These are phyloP conservation scores for Aspergillus sergii DNA, from an alignment of 2,329 filamentous ascomycete species.

Conservation along the genomic window DNA sequence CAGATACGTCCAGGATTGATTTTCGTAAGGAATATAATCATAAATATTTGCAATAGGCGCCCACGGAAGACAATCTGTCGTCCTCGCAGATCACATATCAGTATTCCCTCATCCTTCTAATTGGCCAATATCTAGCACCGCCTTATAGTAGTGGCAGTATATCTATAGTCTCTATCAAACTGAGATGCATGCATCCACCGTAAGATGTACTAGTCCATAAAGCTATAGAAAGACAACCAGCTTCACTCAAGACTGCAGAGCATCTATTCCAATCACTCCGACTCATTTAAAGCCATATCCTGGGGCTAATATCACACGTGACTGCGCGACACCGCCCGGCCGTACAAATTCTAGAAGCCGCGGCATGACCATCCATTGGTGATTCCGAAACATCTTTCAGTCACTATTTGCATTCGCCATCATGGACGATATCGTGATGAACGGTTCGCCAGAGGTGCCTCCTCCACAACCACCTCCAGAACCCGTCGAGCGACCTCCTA, in stretches of 20 bases:
- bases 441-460: constrained; percentile 25
- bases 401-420: constrained; percentile 10
- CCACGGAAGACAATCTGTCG: background rate
- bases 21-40: background rate
- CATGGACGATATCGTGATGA: constrained; percentile 39
- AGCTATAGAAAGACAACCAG: background rate
- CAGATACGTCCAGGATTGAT: background rate
- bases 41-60: background rate
- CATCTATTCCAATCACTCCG: background rate
- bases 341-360: constrained; percentile 34
- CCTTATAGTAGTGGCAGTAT: background rate
- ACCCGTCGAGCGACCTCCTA: constrained; percentile 38
- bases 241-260: background rate
- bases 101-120: background rate
- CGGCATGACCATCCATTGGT: constrained; percentile 4
- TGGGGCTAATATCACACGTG: constrained; percentile 25
- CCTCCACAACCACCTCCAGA: constrained; percentile 41
- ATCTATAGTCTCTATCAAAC: background rate
- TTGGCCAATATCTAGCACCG: background rate
- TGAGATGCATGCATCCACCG: background rate
- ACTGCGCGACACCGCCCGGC: constrained; percentile 21
- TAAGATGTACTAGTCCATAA: background rate
- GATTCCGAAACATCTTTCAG: constrained; percentile 2
- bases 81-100: background rate
- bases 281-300: background rate